Conservation (phyloP, 805 yeast genomes). For the Suhomyces sp. region DNA sequence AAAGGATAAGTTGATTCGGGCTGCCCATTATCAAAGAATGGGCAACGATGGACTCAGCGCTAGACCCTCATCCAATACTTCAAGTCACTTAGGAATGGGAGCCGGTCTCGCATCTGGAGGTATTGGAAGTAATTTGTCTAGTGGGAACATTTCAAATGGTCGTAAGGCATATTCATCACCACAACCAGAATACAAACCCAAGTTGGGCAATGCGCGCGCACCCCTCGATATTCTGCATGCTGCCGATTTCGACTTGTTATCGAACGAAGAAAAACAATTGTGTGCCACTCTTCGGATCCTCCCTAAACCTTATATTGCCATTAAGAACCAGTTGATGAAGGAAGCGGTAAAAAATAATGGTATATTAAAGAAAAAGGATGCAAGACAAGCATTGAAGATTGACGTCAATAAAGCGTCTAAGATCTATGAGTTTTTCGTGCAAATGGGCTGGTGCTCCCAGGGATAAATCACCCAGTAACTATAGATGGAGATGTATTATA, state of each 20-base stretch:
- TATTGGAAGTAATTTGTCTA: not conserved
- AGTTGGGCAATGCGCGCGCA: slow-evolving; percentile 44
- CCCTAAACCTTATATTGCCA: slow-evolving; percentile 92
- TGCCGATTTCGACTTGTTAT: slow-evolving; percentile 76
- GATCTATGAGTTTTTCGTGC: slow-evolving; percentile 88
- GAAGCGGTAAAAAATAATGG: slow-evolving; percentile 88
- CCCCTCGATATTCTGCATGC: slow-evolving; percentile 73
- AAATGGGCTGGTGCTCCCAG: slow-evolving; percentile 80
- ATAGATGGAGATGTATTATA: too few species aligned
- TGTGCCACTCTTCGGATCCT: slow-evolving; percentile 80
- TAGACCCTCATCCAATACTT: slow-evolving; percentile 16
- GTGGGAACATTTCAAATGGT: slow-evolving; percentile 7
- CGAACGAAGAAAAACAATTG: slow-evolving; percentile 82
- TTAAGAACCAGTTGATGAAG: slow-evolving; percentile 84
- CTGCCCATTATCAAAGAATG: slow-evolving; percentile 59
- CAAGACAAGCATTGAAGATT: slow-evolving; percentile 78
- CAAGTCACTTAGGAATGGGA: slow-evolving; percentile 2
- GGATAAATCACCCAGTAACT: slow-evolving; percentile 22
- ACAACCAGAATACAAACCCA: slow-evolving; percentile 41
- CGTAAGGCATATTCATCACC: slow-evolving; percentile 29
- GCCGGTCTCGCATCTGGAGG: slow-evolving; percentile 5
- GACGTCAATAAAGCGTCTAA: slow-evolving; percentile 84
- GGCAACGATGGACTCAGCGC: slow-evolving; percentile 36
- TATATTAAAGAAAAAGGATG: slow-evolving; percentile 72
- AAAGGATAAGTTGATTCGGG: slow-evolving; percentile 74